Conservation (phyloP, 495 filamentous ascomycete genomes). For the Xeromyces bisporus region DNA sequence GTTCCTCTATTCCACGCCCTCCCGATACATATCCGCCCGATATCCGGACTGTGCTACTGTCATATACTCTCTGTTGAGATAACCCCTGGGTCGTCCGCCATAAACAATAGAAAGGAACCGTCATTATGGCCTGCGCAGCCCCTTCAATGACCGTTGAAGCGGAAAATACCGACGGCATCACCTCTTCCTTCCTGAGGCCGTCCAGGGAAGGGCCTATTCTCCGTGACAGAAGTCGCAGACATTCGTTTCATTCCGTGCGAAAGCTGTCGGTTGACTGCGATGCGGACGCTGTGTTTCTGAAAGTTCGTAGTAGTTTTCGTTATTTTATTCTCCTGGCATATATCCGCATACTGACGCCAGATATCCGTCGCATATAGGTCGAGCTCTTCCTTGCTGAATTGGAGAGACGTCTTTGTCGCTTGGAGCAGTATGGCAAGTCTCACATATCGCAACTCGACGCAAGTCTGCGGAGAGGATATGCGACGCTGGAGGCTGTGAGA, state of each 20-base stretch:
- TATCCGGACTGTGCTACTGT: too few species aligned
- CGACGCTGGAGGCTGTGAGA: conserved; percentile 71
- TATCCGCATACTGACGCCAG: conserved; percentile 5
- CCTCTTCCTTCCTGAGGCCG: conserved; percentile 18
- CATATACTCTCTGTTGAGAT: too few species aligned
- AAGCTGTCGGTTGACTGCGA: conserved; percentile 48
- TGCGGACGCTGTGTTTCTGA: conserved; percentile 49
- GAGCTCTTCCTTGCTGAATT: conserved; percentile 83
- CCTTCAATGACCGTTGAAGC: conserved; percentile 31
- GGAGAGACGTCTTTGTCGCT: conserved; percentile 68
- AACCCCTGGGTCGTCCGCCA: too few species aligned
- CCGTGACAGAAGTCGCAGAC: conserved; percentile 36
- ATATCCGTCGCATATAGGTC: conserved; percentile 36
- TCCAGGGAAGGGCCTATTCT: conserved; percentile 20
- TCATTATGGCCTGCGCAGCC: conserved; percentile 28
- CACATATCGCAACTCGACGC: conserved; percentile 67
- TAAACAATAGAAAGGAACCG: not conserved
- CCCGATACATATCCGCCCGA: too few species aligned
- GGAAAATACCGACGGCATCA: conserved; percentile 17
- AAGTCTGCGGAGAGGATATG: conserved; percentile 63
- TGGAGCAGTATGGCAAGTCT: conserved; percentile 75
- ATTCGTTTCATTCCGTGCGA: conserved; percentile 46
- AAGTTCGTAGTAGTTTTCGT: conserved; percentile 20
- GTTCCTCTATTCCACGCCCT: too few species aligned
- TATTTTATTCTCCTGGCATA: conserved; percentile 1